These are phyloP conservation scores for Ottelia alismoides DNA, from an alignment of 106 monocot species.

Conservation along the genomic window DNA sequence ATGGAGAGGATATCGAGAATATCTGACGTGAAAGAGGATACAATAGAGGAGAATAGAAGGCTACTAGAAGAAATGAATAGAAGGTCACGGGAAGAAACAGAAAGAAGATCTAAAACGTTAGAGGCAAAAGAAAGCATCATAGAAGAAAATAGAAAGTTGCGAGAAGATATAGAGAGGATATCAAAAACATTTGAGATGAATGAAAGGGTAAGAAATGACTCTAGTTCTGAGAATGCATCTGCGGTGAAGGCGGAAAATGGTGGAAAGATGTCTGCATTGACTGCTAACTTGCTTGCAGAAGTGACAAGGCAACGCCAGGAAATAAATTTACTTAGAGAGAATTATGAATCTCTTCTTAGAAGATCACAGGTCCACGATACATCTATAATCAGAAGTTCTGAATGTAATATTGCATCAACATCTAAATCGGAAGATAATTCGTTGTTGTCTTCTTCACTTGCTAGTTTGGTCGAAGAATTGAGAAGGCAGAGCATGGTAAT, in stretches of 20 bases:
- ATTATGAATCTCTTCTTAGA: slow-evolving; percentile 5
- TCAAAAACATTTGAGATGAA: background rate
- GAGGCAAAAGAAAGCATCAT: background rate
- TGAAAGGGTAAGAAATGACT: background rate
- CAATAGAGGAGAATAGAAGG: background rate
- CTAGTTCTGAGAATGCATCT: background rate
- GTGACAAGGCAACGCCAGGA: slow-evolving; percentile 11
- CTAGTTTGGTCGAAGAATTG: slow-evolving; percentile 16
- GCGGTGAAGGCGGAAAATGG: slow-evolving; percentile 2
- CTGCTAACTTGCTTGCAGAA: slow-evolving; percentile 9
- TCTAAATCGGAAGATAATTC: slow-evolving; percentile 1
- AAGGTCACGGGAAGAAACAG: background rate
- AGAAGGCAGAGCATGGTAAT: slow-evolving; percentile 18
- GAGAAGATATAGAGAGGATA: background rate
- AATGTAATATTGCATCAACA: background rate
- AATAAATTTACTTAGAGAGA: slow-evolving; percentile 8
- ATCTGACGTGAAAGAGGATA: background rate
- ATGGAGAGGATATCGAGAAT: background rate
- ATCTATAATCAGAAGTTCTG: background rate
- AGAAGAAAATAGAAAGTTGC: background rate
- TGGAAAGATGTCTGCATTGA: slow-evolving; percentile 3
- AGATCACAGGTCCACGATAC: background rate
- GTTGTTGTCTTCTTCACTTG: background rate
- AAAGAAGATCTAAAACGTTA: background rate
- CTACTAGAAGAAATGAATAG: background rate